A percentile compares a stretch with the other conserved stretches of the same genome.
phyloP scores from a whole-genome alignment of 306 rosid species.

The Cyamopsis tetragonoloba region DNA sequence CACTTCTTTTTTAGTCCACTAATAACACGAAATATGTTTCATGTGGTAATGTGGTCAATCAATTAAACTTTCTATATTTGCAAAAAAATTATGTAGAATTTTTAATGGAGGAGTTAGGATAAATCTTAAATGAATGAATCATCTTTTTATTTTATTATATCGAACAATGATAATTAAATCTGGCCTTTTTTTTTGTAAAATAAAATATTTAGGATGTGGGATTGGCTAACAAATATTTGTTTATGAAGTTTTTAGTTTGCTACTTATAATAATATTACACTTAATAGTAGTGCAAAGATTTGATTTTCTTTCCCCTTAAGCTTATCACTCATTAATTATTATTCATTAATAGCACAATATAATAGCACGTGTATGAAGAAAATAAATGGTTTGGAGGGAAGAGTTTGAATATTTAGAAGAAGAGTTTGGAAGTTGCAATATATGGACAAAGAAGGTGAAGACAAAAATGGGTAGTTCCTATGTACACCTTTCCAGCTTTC shows the following conservation, averaged over 20 bases:
- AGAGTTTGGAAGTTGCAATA: not conserved
- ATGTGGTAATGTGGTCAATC: too few relatives aligned
- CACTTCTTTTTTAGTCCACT: too few relatives aligned
- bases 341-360: not conserved
- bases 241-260: not conserved
- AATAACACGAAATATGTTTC: too few relatives aligned
- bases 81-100: too few relatives aligned
- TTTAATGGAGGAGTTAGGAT: not conserved
- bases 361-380: too few relatives aligned
- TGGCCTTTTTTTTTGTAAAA: not conserved
- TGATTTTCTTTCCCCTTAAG: not conserved
- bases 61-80: too few relatives aligned
- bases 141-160: not conserved
- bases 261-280: not conserved
- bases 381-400: too few relatives aligned
- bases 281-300: not conserved
- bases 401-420: constrained; percentile 23
- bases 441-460: constrained; percentile 33
- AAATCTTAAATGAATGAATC: not conserved
- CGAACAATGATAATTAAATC: not conserved
- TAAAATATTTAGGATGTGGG: not conserved
- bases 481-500: constrained; percentile 17
- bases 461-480: constrained; percentile 32
- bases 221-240: not conserved
- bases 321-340: not conserved